These are phyloP conservation scores for Colletotrichum lupini DNA, from an alignment of 2,329 filamentous ascomycete genomes.

Conservation along the genomic window DNA sequence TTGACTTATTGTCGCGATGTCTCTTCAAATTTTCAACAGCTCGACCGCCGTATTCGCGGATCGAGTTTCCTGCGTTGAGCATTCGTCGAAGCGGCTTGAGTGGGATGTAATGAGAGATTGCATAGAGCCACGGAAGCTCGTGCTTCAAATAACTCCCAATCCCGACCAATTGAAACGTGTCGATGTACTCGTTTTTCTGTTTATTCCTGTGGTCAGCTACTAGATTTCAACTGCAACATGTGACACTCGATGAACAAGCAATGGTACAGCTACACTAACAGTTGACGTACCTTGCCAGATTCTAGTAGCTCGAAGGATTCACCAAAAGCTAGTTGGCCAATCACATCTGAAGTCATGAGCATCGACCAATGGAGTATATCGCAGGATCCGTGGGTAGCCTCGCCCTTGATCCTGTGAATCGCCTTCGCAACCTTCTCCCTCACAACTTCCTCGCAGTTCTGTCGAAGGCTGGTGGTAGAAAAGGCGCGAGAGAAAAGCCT, in stretches of 20 bases:
- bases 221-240: no score
- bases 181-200: slow-evolving; percentile 7
- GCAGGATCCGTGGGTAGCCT: no score
- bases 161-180: not conserved
- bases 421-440: no score
- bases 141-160: not conserved
- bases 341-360: no score
- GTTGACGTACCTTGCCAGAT: no score
- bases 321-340: no score
- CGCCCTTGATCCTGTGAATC: no score
- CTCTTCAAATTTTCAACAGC: slow-evolving; percentile 16
- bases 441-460: no score
- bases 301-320: no score
- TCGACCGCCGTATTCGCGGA: not conserved
- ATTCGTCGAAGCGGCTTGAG: not conserved
- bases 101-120: not conserved
- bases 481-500: no score
- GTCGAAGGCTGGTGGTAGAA: no score
- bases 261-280: not conserved
- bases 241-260: not conserved
- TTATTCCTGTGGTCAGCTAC: not conserved
- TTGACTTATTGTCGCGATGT: slow-evolving; percentile 7
- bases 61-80: not conserved
- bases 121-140: slow-evolving; percentile 7
- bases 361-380: no score